Conservation (phyloP, 2,329 filamentous ascomycete genomes). For the Coniochaeta sp. region DNA sequence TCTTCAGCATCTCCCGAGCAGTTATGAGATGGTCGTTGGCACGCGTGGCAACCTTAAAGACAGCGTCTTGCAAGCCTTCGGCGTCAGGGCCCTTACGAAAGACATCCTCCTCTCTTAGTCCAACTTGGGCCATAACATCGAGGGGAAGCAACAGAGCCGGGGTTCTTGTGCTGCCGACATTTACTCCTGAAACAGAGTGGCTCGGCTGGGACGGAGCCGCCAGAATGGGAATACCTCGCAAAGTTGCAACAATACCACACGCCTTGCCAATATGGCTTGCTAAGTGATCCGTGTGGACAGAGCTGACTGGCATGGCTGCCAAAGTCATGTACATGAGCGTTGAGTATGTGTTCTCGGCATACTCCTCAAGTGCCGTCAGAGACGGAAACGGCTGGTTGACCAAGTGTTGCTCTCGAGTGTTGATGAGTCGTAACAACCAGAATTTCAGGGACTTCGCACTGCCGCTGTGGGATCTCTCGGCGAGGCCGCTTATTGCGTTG, state of each 20-base stretch:
- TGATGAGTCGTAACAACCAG: slow-evolving; percentile 72
- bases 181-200: slow-evolving; percentile 30
- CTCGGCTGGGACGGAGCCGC: slow-evolving; percentile 61
- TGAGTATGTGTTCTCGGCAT: slow-evolving; percentile 92
- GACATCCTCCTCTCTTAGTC: slow-evolving; percentile 82
- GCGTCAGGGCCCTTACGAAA: slow-evolving; percentile 74
- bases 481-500: slow-evolving; percentile 59
- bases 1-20: slow-evolving; percentile 82
- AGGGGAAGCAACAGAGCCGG: slow-evolving; percentile 69
- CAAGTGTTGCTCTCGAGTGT: slow-evolving; percentile 73
- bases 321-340: slow-evolving; percentile 85
- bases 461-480: slow-evolving; percentile 29
- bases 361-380: slow-evolving; percentile 69
- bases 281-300: slow-evolving; percentile 81
- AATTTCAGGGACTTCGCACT: slow-evolving; percentile 52
- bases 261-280: slow-evolving; percentile 95
- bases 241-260: slow-evolving; percentile 74
- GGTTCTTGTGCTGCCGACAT: slow-evolving; percentile 27
- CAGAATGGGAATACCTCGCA: slow-evolving; percentile 84
- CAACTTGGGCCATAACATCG: slow-evolving; percentile 78
- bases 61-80: slow-evolving; percentile 74
- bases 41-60: slow-evolving; percentile 86
- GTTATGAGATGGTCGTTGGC: slow-evolving; percentile 96
- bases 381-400: slow-evolving; percentile 74
- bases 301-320: slow-evolving; percentile 69